phyloP scores from a whole-genome alignment of 2,329 filamentous ascomycete genomes.

The Metarhizium robertsii region DNA sequence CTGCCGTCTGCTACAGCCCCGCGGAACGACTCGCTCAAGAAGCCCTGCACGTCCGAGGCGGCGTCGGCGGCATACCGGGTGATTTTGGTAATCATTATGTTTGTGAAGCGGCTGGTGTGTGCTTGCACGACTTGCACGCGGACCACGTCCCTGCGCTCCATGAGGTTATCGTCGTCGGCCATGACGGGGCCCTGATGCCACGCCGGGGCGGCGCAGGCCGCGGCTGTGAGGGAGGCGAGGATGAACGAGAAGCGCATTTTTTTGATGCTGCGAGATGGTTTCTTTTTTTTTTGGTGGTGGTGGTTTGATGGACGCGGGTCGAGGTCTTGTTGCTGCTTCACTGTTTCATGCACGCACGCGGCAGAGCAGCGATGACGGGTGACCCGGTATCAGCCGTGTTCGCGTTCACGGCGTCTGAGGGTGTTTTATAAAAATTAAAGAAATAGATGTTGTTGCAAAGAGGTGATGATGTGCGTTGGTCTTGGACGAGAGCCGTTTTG shows the following conservation, averaged over 20 bases:
- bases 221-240: slow-evolving; percentile 1
- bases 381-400: too few relatives aligned
- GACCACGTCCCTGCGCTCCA: slow-evolving; percentile 4
- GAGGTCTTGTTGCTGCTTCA: too few relatives aligned
- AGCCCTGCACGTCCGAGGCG: slow-evolving; percentile 8
- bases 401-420: too few relatives aligned
- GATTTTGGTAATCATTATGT: slow-evolving; percentile 4
- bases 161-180: slow-evolving; percentile 7
- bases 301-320: too few relatives aligned
- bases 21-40: slow-evolving; percentile 2
- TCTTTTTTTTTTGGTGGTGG: too few relatives aligned
- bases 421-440: too few relatives aligned
- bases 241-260: slow-evolving; percentile 3
- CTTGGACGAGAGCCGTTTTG: too few relatives aligned
- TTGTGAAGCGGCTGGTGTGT: neutral
- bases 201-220: slow-evolving; percentile 1
- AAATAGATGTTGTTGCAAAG: too few relatives aligned
- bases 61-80: slow-evolving; percentile 4
- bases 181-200: slow-evolving; percentile 6
- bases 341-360: too few relatives aligned
- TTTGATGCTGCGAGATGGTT: too few relatives aligned
- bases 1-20: slow-evolving; percentile 10
- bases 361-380: too few relatives aligned
- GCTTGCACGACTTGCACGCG: slow-evolving; percentile 1
- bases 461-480: too few relatives aligned